Percentiles rank a stretch among this genome's conserved stretches.
Evolutionary conservation across 2,329 filamentous ascomycete genomes (phyloP).

Genomic region (Trichophyton benhamiae): DNA sequence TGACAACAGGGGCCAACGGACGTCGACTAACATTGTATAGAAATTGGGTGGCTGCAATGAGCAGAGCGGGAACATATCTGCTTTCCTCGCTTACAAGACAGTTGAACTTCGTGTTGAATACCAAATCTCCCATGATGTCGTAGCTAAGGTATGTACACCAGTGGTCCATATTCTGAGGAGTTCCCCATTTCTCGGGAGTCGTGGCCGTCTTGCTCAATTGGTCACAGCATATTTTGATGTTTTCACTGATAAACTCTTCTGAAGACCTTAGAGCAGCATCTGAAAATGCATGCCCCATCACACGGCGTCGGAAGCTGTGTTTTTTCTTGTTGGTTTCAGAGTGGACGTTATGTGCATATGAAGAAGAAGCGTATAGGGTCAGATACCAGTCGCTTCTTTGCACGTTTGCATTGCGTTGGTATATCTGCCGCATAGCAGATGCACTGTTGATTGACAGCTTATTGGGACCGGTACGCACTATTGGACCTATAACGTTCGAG

Average conservation of each 20-base stretch:
- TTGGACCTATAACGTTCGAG: slow-evolving; percentile 19
- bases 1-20: neutral
- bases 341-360: slow-evolving; percentile 11
- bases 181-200: slow-evolving; percentile 14
- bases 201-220: slow-evolving; percentile 5
- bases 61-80: slow-evolving; percentile 20
- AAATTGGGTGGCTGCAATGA: slow-evolving; percentile 12
- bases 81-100: slow-evolving; percentile 16
- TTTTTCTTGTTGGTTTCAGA: slow-evolving; percentile 12
- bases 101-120: slow-evolving; percentile 25
- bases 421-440: slow-evolving; percentile 51
- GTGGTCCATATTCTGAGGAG: slow-evolving; percentile 16
- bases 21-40: slow-evolving; percentile 11
- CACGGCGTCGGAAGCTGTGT: slow-evolving; percentile 16
- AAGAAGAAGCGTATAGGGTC: slow-evolving; percentile 28
- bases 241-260: slow-evolving; percentile 11
- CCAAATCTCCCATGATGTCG: slow-evolving; percentile 26
- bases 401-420: slow-evolving; percentile 16
- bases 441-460: slow-evolving; percentile 64
- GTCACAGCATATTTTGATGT: slow-evolving; percentile 9
- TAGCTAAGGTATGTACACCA: slow-evolving; percentile 22
- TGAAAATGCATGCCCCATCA: slow-evolving; percentile 20
- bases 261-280: slow-evolving; percentile 16
- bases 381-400: slow-evolving; percentile 20
- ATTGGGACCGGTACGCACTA: slow-evolving; percentile 69